A percentile compares a stretch with the other conserved stretches of the same genome.
Evolutionary conservation across 2,329 filamentous ascomycete genomes (phyloP).

Genomic region (Paracorniculantispora psalliotae): DNA sequence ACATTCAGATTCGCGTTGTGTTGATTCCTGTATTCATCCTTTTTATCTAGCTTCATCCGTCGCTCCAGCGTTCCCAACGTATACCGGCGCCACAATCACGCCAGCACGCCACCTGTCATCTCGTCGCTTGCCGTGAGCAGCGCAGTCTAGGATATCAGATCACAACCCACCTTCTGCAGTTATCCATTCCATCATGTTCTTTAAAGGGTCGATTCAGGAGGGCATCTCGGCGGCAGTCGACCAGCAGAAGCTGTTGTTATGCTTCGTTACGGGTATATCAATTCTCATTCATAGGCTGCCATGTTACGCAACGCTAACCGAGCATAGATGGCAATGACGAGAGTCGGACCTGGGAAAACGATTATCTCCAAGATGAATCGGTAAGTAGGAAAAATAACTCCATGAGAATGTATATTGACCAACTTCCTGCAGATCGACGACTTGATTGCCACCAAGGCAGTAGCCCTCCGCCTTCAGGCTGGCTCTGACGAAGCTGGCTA

Average conservation of each 20-base stretch:
- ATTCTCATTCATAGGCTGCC: conserved; percentile 16
- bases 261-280: conserved; percentile 70
- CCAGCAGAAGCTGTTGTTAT: conserved; percentile 72
- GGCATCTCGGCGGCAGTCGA: conserved; percentile 73
- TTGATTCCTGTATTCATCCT: neutral
- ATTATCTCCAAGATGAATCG: conserved; percentile 55
- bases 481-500: conserved; percentile 78
- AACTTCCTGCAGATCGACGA: conserved; percentile 43
- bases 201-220: conserved; percentile 71
- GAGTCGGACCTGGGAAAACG: conserved; percentile 67
- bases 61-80: neutral
- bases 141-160: neutral
- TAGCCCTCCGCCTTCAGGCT: conserved; percentile 65
- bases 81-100: neutral
- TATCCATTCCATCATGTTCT: conserved; percentile 60
- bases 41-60: neutral
- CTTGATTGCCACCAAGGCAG: conserved; percentile 55
- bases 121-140: neutral
- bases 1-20: neutral
- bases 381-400: conserved; percentile 34
- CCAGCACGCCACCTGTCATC: neutral
- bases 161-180: neutral
- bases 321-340: conserved; percentile 61
- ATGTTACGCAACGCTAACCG: neutral
- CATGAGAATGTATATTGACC: conserved; percentile 2